Conservation (phyloP, 2,329 filamentous ascomycete species). For the Dothistroma pini region DNA sequence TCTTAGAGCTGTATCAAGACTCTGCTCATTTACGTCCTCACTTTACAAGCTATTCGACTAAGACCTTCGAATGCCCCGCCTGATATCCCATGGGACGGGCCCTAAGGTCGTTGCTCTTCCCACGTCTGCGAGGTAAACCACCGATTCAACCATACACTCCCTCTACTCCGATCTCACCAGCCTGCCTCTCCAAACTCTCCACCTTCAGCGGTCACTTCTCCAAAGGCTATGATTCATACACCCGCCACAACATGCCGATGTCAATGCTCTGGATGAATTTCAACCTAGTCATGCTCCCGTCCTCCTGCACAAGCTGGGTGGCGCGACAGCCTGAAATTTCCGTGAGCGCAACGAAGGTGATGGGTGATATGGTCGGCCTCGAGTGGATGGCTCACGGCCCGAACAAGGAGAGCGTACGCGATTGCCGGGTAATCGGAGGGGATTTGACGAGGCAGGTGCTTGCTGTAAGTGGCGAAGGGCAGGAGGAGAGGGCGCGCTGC, state of each 20-base stretch:
- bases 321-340: constrained; percentile 11
- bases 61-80: constrained; percentile 3
- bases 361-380: constrained; percentile 11
- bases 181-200: background rate
- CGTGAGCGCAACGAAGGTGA: constrained; percentile 8
- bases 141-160: no score
- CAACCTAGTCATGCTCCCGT: constrained; percentile 18
- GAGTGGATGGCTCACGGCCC: constrained; percentile 14
- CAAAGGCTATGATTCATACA: background rate
- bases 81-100: constrained; percentile 11
- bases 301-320: constrained; percentile 10
- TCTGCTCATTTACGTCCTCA: background rate
- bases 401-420: constrained; percentile 4
- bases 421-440: constrained; percentile 17
- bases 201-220: background rate
- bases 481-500: constrained; percentile 10
- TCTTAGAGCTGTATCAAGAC: background rate
- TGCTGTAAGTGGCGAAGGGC: constrained; percentile 12
- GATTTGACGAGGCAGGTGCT: constrained; percentile 17
- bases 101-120: constrained; percentile 7
- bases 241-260: constrained; percentile 9
- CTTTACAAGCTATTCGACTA: background rate
- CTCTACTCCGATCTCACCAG: no score
- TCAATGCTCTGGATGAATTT: constrained; percentile 11
- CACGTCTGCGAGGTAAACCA: background rate